A percentile compares a stretch with the other conserved stretches of the same genome.
Evolutionary conservation across 352 stramenopile genomes (phyloP).

Genomic region (Phytophthora chlamydospora): DNA sequence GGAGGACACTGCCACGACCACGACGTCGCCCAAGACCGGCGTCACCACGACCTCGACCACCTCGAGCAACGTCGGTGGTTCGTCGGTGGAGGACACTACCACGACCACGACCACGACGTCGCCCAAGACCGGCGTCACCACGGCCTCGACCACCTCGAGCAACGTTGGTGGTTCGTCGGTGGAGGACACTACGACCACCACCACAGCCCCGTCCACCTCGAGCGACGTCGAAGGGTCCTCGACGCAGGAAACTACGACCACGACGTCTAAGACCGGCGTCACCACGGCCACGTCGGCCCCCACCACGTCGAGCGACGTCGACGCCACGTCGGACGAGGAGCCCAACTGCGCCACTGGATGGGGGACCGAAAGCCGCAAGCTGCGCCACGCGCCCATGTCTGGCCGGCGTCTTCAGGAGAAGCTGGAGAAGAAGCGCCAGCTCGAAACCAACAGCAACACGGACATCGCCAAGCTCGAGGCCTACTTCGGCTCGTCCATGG

Average conservation of each 20-base stretch:
- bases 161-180: background rate
- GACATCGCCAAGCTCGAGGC: conserved; percentile 26
- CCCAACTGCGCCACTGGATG: conserved; percentile 24
- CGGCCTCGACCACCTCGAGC: background rate
- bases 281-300: conserved; percentile 12
- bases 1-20: background rate
- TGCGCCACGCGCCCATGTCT: conserved; percentile 24
- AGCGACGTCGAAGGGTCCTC: conserved; percentile 1
- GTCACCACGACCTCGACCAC: conserved; percentile 1
- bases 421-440: conserved; percentile 8
- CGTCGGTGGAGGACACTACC: background rate
- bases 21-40: background rate
- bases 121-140: background rate
- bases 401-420: conserved; percentile 22
- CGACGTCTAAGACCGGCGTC: conserved; percentile 2
- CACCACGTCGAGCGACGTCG: conserved; percentile 13
- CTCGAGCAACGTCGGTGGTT: background rate
- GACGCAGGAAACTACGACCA: conserved; percentile 2
- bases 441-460: conserved; percentile 23
- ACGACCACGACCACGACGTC: background rate
- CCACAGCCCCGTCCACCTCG: background rate
- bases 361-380: conserved; percentile 27
- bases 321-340: conserved; percentile 8
- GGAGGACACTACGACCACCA: conserved; percentile 3
- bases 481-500: conserved; percentile 22